Conservation (phyloP, 202 grass and related monocot genomes). For the Elaeis oleifera region DNA sequence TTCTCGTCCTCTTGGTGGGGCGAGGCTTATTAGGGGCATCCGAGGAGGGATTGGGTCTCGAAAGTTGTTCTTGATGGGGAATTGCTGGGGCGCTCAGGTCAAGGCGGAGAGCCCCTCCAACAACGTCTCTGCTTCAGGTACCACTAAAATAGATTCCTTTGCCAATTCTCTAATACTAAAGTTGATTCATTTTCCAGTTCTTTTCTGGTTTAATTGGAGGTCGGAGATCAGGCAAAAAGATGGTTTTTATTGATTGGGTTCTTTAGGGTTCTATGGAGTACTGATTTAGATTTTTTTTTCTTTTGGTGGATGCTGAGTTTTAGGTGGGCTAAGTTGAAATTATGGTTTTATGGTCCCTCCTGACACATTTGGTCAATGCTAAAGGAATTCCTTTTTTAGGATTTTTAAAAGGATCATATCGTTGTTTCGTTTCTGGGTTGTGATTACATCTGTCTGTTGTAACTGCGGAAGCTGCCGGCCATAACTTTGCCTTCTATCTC, state of each 20-base stretch:
- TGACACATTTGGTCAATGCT: too few species aligned
- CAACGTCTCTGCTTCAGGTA: slow-evolving; percentile 40
- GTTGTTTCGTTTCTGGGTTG: background rate
- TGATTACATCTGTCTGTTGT: too few species aligned
- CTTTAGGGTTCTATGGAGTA: too few species aligned
- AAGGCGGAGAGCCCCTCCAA: slow-evolving; percentile 45
- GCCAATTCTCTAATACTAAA: slow-evolving; percentile 4
- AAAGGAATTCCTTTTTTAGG: too few species aligned
- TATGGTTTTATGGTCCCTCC: too few species aligned
- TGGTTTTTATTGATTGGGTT: background rate
- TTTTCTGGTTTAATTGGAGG: too few species aligned
- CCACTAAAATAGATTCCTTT: background rate
- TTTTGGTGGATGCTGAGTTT: too few species aligned
- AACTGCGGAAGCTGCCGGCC: too few species aligned
- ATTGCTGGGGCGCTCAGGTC: slow-evolving; percentile 68
- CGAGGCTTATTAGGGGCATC: background rate
- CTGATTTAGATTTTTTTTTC: too few species aligned
- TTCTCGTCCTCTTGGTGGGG: too few species aligned
- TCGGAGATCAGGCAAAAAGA: background rate
- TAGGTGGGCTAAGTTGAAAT: too few species aligned
- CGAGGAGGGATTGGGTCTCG: background rate
- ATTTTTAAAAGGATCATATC: too few species aligned
- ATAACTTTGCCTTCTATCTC: background rate
- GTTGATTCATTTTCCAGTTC: background rate
- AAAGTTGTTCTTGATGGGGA: slow-evolving; percentile 40